Evolutionary conservation across 202 grass and related monocot species (phyloP), one percentile per base, ranked within the genome.

Genomic region (Schoenoplectus tabernaemontani): DNA sequence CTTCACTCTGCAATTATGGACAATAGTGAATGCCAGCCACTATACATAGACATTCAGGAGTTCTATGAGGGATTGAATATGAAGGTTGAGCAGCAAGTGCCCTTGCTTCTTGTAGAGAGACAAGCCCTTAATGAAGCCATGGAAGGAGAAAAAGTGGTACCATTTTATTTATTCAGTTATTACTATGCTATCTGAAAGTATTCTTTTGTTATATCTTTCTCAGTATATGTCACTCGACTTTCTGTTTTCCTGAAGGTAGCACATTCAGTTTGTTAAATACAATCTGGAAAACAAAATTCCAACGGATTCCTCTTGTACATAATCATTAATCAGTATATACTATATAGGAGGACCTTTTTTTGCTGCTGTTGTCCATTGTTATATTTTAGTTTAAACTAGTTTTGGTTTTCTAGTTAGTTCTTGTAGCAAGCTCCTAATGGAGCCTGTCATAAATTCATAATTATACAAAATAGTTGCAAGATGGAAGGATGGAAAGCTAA

Each of bases 41-140:
- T 97, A 69, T 93, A 97, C 88, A 89, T 97, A 72, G 93, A 97
- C 23, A 93, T 97, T 86, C 88, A 97, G 20, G 93, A 93, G 80
- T 97, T 86, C 78, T 97, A 78, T 84, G 93, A 97, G 82, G 90
- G 90, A 85, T 78, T 97, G 65, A 97, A 93, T 65, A 97, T 97
- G 90, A 97, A 97, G 88, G 65, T 97, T 56, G 84, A 89, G 83
- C 90, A 97, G 63, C 93, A 97, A 82, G 42, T 97, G 80, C 93
- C 93, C 22, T 57, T 97, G 80, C 90, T 97, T 78, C 83, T 97
- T 54, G 93, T 97, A 47, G 93, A 97, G 84, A 75, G 86, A 64
- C 86, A 97, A 81, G 93, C 88, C 77, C 74, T 97, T 2, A 97
- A 97, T 81, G 93, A 97, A 87, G 93, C 93, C 28, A 70, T 93